Evolutionary conservation across 176 grass and related monocot genomes (phyloP).

Genomic region (Oryza glaberrima): DNA sequence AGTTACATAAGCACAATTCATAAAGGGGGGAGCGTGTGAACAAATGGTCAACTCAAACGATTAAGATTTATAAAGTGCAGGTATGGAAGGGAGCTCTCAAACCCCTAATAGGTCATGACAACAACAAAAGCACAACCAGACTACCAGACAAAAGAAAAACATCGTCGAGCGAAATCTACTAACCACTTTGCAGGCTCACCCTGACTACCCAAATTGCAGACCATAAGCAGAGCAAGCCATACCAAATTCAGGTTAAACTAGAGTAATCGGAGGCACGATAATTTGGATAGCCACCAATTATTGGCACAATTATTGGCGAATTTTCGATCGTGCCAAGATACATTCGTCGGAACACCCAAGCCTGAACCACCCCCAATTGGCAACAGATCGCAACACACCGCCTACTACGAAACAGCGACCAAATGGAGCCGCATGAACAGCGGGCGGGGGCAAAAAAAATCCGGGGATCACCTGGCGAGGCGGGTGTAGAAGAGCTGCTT

Average conservation of each 20-base stretch:
- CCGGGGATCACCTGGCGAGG: slow-evolving; percentile 67
- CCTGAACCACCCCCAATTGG: not conserved
- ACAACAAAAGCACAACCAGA: not conserved
- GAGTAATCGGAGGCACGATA: not conserved
- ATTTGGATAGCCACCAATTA: not conserved
- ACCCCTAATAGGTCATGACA: not conserved
- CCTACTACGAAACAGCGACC: not conserved
- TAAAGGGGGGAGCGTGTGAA: not conserved
- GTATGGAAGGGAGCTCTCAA: not conserved
- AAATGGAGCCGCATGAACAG: not conserved
- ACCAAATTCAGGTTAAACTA: slow-evolving; percentile 24
- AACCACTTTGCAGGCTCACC: not conserved
- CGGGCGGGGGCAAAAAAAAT: not conserved
- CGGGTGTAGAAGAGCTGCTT: slow-evolving; percentile 96
- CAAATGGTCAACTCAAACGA: not conserved
- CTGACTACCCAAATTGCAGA: not conserved
- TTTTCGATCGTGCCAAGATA: not conserved
- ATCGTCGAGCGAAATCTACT: not conserved
- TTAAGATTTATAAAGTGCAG: not conserved
- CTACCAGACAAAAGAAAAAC: not conserved
- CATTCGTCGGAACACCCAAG: not conserved
- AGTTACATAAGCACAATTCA: not conserved
- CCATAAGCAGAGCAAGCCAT: not conserved
- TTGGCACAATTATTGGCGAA: not conserved
- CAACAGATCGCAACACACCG: slow-evolving; percentile 21